Evolutionary conservation across 108 stramenopile genomes (phyloP).

Genomic region (Cyclotella cryptica): DNA sequence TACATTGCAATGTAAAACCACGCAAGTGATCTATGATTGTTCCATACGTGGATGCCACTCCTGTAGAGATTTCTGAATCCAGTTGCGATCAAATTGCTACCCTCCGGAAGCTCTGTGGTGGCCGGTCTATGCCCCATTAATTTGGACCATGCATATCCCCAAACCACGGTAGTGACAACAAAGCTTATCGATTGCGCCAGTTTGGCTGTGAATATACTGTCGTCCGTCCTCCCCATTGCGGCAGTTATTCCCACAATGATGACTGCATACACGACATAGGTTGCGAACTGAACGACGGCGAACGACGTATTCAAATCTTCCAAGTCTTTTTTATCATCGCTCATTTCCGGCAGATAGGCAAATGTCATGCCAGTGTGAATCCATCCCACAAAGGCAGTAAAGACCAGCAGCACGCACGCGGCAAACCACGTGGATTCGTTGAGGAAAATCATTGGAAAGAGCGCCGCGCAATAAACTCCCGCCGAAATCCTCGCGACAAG

Average conservation of each 20-base stretch:
- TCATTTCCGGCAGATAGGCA: slow-evolving; percentile 86
- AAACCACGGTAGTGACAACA: slow-evolving; percentile 34
- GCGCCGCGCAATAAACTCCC: slow-evolving; percentile 44
- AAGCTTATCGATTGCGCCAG: slow-evolving; percentile 57
- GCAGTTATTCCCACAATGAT: slow-evolving; percentile 49
- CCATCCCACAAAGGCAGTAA: slow-evolving; percentile 67
- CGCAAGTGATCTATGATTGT: slow-evolving; percentile 28
- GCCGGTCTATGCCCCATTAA: slow-evolving; percentile 59
- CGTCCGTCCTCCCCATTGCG: slow-evolving; percentile 32
- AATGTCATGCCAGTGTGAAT: slow-evolving; percentile 66
- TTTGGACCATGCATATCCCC: slow-evolving; percentile 55
- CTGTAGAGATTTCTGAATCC: slow-evolving; percentile 36
- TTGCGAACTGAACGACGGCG: slow-evolving; percentile 59
- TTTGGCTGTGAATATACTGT: slow-evolving; percentile 54
- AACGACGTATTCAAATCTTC: slow-evolving; percentile 64
- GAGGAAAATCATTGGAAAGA: slow-evolving; percentile 68
- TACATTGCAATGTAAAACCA: slow-evolving; percentile 36
- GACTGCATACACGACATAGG: slow-evolving; percentile 62
- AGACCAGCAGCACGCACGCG: slow-evolving; percentile 54
- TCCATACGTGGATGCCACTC: slow-evolving; percentile 20
- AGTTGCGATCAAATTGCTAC: slow-evolving; percentile 12
- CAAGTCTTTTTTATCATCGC: slow-evolving; percentile 55
- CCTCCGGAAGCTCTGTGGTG: slow-evolving; percentile 49
- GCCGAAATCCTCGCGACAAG: slow-evolving; percentile 57
- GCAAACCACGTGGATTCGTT: slow-evolving; percentile 63